A percentile compares a stretch with the other conserved stretches of the same genome.
Conservation (phyloP, 2,329 filamentous ascomycete genomes). For the Hypoxylon sp. region DNA sequence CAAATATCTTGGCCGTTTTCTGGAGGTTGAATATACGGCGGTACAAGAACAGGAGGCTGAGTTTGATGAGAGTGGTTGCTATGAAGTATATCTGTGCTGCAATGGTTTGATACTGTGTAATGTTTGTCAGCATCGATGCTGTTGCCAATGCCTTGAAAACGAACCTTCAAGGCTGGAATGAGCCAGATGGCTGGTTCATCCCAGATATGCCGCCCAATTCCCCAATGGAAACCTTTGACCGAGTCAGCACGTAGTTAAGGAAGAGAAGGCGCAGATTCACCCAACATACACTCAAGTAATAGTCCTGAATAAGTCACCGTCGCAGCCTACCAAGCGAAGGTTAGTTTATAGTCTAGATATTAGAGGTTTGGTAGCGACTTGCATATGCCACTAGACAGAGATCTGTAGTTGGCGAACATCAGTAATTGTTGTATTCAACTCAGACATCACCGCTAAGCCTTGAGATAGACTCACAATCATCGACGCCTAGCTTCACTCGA, state of each 20-base stretch:
- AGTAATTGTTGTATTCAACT: background rate
- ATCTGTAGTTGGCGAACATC: constrained; percentile 3
- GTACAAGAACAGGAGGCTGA: constrained; percentile 30
- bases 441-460: background rate
- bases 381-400: constrained; percentile 14
- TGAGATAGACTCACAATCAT: constrained; percentile 17
- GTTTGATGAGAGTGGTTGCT: constrained; percentile 21
- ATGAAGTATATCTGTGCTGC: constrained; percentile 24
- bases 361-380: background rate
- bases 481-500: constrained; percentile 19
- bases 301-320: constrained; percentile 14
- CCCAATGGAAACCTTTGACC: constrained; percentile 21
- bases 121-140: background rate
- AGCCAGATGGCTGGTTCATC: constrained; percentile 18
- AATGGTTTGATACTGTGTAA: constrained; percentile 18
- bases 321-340: background rate
- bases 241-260: constrained; percentile 1
- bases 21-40: constrained; percentile 24
- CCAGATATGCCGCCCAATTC: constrained; percentile 26
- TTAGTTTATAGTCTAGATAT: background rate
- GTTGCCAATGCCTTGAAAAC: background rate
- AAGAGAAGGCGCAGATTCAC: background rate
- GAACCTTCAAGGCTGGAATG: constrained; percentile 20
- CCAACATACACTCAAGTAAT: constrained; percentile 15
- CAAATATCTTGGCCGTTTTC: constrained; percentile 17